Conservation (phyloP, 2,329 filamentous ascomycete genomes). For the Colletotrichum sidae region DNA sequence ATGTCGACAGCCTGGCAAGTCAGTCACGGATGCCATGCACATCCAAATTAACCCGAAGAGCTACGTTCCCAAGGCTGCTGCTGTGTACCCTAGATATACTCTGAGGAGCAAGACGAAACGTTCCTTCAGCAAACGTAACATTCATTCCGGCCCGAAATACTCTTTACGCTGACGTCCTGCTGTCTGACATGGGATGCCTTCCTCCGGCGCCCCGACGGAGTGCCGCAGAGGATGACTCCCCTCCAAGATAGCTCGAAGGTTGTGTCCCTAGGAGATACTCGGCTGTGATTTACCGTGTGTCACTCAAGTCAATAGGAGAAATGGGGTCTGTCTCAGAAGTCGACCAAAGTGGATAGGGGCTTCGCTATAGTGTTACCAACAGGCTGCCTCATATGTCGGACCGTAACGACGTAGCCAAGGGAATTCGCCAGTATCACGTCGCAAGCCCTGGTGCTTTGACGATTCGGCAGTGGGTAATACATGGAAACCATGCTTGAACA, state of each 20-base stretch:
- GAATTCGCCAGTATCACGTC: too few relatives aligned
- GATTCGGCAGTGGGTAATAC: too few relatives aligned
- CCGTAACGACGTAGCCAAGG: too few relatives aligned
- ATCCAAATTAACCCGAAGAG: slow-evolving; percentile 1
- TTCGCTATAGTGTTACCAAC: too few relatives aligned
- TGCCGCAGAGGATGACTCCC: neutral
- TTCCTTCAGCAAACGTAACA: neutral
- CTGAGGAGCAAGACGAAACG: neutral
- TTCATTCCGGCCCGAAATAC: slow-evolving; percentile 19
- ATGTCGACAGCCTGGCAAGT: slow-evolving; percentile 7
- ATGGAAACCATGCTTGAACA: too few relatives aligned
- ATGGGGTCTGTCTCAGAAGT: neutral
- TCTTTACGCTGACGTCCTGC: slow-evolving; percentile 2
- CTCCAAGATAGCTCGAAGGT: neutral
- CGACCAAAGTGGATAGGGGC: neutral
- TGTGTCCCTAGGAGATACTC: neutral
- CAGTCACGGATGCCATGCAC: slow-evolving; percentile 13
- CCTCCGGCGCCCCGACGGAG: slow-evolving; percentile 2
- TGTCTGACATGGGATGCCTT: slow-evolving; percentile 19
- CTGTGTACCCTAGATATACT: neutral
- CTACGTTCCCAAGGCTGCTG: neutral
- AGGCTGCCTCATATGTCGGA: too few relatives aligned
- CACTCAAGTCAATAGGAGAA: neutral
- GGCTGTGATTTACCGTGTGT: neutral
- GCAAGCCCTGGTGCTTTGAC: too few relatives aligned